Base-by-base conservation (phyloP, 2,329 filamentous ascomycete species). In the Cladophialophora exuberans region DNA sequence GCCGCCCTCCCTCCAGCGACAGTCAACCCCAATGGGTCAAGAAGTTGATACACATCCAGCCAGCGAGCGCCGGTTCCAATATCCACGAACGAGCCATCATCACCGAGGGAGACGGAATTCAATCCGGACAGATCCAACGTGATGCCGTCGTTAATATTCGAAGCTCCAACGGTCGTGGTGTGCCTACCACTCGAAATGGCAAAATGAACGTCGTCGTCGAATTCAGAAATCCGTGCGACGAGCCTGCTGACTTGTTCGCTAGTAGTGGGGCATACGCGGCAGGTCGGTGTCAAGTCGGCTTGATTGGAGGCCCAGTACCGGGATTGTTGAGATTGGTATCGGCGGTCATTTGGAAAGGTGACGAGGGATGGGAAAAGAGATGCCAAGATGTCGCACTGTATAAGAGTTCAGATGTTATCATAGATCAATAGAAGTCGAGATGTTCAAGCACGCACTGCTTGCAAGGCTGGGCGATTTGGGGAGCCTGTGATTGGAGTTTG, bases 221-320 rank as follows among this genome's bases (percentile, higher is more conserved):
- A 45, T 10, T 28, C 42, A 30, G 31, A 15, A 10, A 45, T 23
- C n/a, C 31, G 42, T 4, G 17, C 15, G 15, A 45, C 15, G 22
- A 45, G 15, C 7, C 3, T 18, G 26, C 42, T 28, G 26, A 45
- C 25, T 33, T 45, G 17, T 9, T 33, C 42, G 13, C 25, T 20
- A 2, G 13, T 45, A 3, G n/a, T 30, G 13, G 42, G 42, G 4
- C 25, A 28, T 28, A 45, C 4, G 26, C 42, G 42, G 10, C 42
- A 45, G 5, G 42, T 28, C 13, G 42, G 42, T 6, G 26, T 31
- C 7, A 45, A 45, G 26, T 45, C 42, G 7, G 42, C 42, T 18
- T 45, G 42, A 15, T 45, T 45, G 26, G 23, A 18, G 11, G 42
- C 42, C 42, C 42, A 45, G 42, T 45, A 45, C 13, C 15, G 42